Conservation (phyloP, 1,284 basidiomycete genomes). For the Papiliotrema terrestris region DNA sequence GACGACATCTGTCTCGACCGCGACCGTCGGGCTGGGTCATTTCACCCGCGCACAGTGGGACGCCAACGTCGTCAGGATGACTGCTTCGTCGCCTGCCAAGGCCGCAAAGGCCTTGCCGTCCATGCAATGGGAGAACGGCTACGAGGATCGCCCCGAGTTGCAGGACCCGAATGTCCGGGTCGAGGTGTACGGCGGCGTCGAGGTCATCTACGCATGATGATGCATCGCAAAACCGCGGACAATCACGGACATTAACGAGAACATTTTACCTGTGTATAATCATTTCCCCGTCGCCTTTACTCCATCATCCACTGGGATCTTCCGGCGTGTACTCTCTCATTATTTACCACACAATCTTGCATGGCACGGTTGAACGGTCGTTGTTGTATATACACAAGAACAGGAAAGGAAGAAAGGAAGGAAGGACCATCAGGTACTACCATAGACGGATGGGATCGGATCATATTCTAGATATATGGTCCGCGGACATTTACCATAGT, state of each 20-base stretch:
- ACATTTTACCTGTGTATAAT: too few relatives aligned
- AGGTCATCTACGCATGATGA: slow-evolving; percentile 2
- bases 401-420: too few relatives aligned
- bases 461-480: too few relatives aligned
- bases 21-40: neutral
- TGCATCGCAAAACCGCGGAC: neutral
- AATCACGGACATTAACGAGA: neutral
- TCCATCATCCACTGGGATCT: too few relatives aligned
- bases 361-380: too few relatives aligned
- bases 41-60: neutral
- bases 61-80: neutral
- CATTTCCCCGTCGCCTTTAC: too few relatives aligned
- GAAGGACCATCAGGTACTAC: too few relatives aligned
- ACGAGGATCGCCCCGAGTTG: neutral
- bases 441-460: too few relatives aligned
- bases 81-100: neutral
- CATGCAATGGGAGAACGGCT: neutral
- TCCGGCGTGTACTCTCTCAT: too few relatives aligned
- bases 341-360: too few relatives aligned
- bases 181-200: slow-evolving; percentile 3
- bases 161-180: neutral
- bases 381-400: too few relatives aligned
- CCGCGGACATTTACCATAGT: too few relatives aligned
- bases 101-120: neutral
- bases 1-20: neutral